Percentiles rank a stretch among this genome's conserved stretches.
Evolutionary conservation across 2,329 filamentous ascomycete species (phyloP).

Genomic region (Rutstroemia sp.): DNA sequence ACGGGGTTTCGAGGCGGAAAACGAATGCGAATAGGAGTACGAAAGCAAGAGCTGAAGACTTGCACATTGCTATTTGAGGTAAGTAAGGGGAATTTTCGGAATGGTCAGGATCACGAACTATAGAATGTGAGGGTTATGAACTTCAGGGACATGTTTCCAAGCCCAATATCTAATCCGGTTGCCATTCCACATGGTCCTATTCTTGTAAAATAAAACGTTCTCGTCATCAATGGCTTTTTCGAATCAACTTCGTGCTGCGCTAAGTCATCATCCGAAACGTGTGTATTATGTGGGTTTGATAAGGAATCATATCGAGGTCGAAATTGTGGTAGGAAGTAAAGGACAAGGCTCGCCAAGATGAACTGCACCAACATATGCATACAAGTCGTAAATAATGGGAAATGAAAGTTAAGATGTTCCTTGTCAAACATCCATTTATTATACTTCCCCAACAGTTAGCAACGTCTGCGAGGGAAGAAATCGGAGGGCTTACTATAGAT

Average conservation of each 20-base stretch:
- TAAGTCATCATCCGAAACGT: constrained; percentile 24
- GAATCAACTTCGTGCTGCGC: constrained; percentile 25
- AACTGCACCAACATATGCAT: constrained; percentile 97
- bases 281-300: constrained; percentile 27
- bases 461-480: background rate
- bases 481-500: constrained; percentile 60
- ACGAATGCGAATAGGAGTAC: constrained; percentile 92
- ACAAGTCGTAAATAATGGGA: constrained; percentile 90
- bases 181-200: constrained; percentile 88
- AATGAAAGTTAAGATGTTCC: constrained; percentile 79
- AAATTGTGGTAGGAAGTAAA: constrained; percentile 76
- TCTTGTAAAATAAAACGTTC: constrained; percentile 83
- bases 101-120: constrained; percentile 45
- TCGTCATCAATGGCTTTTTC: constrained; percentile 62
- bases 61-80: constrained; percentile 72
- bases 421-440: constrained; percentile 99
- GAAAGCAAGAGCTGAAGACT: constrained; percentile 92
- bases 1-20: constrained; percentile 84
- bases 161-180: constrained; percentile 89
- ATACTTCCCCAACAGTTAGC: constrained; percentile 50
- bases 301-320: constrained; percentile 51
- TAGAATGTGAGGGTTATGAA: constrained; percentile 97
- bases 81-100: constrained; percentile 10
- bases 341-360: constrained; percentile 63
- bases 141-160: constrained; percentile 92